A percentile compares a stretch with the other conserved stretches of the same genome.
phyloP scores from a whole-genome alignment of 306 rosid species.

The Fragaria iinumae region DNA sequence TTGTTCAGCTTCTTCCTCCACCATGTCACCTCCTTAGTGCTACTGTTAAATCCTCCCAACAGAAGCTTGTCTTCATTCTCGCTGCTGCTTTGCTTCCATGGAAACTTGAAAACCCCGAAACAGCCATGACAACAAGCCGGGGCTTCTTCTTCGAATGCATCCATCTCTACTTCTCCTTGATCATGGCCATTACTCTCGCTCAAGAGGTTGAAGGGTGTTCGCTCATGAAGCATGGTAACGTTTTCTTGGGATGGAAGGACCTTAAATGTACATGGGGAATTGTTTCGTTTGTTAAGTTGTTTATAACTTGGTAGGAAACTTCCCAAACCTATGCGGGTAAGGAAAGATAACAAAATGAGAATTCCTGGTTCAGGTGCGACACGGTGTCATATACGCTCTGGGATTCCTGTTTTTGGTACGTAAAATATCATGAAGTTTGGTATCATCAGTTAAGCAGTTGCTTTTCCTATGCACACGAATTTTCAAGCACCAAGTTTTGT shows the following conservation, averaged over 20 bases:
- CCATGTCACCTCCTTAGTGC: constrained; percentile 36
- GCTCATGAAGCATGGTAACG: background rate
- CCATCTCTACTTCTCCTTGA: constrained; percentile 15
- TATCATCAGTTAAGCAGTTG: background rate
- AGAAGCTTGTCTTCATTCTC: constrained; percentile 21
- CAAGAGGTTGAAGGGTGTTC: constrained; percentile 16
- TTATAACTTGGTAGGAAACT: background rate
- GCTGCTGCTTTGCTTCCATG: constrained; percentile 23
- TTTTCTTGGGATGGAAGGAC: background rate
- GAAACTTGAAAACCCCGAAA: constrained; percentile 30
- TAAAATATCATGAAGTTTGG: background rate
- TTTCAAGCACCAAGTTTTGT: background rate
- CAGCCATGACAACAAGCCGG: constrained; percentile 44
- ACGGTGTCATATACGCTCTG: background rate
- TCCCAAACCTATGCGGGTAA: background rate
- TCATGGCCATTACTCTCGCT: constrained; percentile 8
- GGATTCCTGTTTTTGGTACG: background rate
- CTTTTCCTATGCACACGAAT: background rate
- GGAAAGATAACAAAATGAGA: background rate
- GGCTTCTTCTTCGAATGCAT: background rate
- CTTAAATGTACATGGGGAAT: background rate
- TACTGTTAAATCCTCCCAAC: background rate
- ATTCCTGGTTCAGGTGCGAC: background rate
- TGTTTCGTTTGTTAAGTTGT: background rate
- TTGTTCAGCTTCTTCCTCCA: constrained; percentile 40